Conservation (phyloP, 768 basidiomycete species). For the Clitopilus passeckerianus region DNA sequence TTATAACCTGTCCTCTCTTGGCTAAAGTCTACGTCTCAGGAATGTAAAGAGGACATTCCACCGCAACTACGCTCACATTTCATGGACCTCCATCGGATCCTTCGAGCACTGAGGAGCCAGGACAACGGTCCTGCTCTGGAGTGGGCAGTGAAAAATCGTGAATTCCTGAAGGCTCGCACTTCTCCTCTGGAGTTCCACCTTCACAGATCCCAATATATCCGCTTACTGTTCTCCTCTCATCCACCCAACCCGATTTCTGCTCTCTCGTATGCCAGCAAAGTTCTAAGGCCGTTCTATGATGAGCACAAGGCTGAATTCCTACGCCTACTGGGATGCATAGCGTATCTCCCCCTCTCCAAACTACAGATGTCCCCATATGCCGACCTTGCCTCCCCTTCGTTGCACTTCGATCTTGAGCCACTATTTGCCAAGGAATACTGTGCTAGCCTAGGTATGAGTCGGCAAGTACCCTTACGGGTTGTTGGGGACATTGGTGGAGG, state of each 20-base stretch:
- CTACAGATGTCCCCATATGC: conserved; percentile 71
- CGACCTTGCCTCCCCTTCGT: conserved; percentile 63
- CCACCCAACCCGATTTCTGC: conserved; percentile 56
- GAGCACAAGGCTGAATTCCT: conserved; percentile 61
- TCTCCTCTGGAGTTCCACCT: conserved; percentile 88
- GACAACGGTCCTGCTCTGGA: conserved; percentile 75
- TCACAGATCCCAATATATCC: conserved; percentile 87
- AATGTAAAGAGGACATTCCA: conserved; percentile 57
- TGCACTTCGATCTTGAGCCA: conserved; percentile 76
- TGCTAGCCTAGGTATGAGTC: conserved; percentile 80
- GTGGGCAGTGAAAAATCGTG: conserved; percentile 68
- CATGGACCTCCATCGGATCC: conserved; percentile 65
- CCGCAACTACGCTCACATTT: conserved; percentile 51
- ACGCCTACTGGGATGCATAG: conserved; percentile 64
- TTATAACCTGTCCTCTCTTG: not conserved
- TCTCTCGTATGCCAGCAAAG: conserved; percentile 67
- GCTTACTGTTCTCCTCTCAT: conserved; percentile 61
- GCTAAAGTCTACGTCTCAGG: conserved; percentile 36
- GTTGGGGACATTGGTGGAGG: conserved; percentile 92
- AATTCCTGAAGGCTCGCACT: conserved; percentile 60
- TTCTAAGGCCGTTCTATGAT: conserved; percentile 59
- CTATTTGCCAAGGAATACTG: conserved; percentile 91
- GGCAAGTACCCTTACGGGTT: conserved; percentile 82
- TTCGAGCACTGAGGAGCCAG: conserved; percentile 58
- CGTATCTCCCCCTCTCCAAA: conserved; percentile 64